A percentile compares a stretch with the other conserved stretches of the same genome.
phyloP scores from a whole-genome alignment of 2,329 filamentous ascomycete species.

The Fusarium sacchari region DNA sequence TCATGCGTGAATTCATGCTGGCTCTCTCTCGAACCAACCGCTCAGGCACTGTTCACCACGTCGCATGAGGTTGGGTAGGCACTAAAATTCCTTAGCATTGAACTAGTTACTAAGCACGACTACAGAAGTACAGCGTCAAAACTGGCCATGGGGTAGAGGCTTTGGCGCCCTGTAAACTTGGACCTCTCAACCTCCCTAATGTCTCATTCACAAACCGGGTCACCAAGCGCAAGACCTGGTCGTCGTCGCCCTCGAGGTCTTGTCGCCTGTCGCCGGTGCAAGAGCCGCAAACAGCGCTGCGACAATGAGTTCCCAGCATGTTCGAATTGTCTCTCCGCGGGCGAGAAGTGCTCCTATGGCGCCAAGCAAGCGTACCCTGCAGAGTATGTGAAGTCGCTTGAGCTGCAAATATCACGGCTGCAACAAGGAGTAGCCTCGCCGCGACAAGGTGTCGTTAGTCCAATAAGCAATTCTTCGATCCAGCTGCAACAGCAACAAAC shows the following conservation, averaged over 20 bases:
- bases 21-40: no score
- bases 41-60: no score
- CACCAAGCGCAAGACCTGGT: neutral
- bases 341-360: neutral
- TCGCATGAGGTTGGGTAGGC: no score
- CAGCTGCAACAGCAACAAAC: neutral
- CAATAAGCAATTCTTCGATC: neutral
- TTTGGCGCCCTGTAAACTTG: neutral
- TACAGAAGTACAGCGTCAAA: neutral
- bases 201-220: neutral
- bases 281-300: constrained; percentile 2
- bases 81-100: no score
- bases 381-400: neutral
- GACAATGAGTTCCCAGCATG: constrained; percentile 2
- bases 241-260: constrained; percentile 6
- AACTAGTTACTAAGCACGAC: no score
- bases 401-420: neutral
- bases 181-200: neutral
- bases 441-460: neutral
- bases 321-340: neutral
- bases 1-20: no score
- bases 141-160: neutral
- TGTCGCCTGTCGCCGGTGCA: neutral
- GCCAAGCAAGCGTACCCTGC: neutral
- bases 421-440: neutral